Evolutionary conservation across 2,329 filamentous ascomycete species (phyloP), one percentile per base, ranked within the genome.

Genomic region (Cucurbitaria berberidis): DNA sequence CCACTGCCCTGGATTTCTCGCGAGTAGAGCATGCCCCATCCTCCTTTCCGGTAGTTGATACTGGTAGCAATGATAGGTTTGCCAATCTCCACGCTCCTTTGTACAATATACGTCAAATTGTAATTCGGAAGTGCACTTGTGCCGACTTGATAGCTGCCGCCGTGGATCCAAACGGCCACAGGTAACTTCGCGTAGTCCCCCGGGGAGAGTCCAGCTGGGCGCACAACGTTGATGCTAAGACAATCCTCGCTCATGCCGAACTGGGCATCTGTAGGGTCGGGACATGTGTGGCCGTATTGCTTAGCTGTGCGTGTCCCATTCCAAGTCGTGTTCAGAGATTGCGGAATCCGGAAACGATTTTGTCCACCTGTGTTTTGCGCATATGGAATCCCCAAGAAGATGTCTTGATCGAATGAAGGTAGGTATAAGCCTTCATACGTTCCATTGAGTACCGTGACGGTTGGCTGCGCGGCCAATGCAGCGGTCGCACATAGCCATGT

Each of bases 1-100:
- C 84, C 86, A 45, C 81, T 81, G 29, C 80, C 80, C 13, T 79
- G 26, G 6, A 74, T 60, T 35, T 74, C 71, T 19, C 63, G 56
- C 2, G 81, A 86, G 9, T 84, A 81, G 24, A 90, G 72, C 73
- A 93, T 91, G 0, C 90, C 90, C 65, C 91, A 81, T 5, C 84
- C 82, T 2, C 86, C 85, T 43, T 90, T 80, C 9, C 88, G 81
- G 45, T 75, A 75, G 51, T 75, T 75, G 59, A 73, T 74, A 18
- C 70, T 73, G 9, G 69, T 63, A 7, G 61, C 73, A 43, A 75
- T 66, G 26, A 75, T 72, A 1, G 72, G 72, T 30, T 74, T 64
- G 8, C 70, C 72, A 30, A 74, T 68, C 13, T 70, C 70, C n/a
- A 74, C 69, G 45, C 65, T 69, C 32, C 79, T 76, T 46, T 80